These are phyloP conservation scores for Fraxinus americana DNA, from an alignment of 257 asterid species.

Conservation along the genomic window DNA sequence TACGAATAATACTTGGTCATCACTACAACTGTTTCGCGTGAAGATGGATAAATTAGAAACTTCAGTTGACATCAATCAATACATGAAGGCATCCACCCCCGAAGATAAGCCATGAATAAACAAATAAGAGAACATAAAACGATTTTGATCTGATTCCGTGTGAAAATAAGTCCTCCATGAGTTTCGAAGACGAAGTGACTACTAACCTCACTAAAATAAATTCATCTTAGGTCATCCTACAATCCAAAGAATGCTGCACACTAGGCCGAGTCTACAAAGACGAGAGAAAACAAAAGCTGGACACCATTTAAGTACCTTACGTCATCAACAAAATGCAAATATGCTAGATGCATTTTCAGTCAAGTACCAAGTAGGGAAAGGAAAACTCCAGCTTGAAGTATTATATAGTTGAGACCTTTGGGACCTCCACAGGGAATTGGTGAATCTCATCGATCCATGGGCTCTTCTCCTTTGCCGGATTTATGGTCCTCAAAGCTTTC, in stretches of 20 bases:
- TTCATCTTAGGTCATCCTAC: not conserved
- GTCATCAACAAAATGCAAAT: not conserved
- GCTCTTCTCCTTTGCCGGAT: constrained; percentile 39
- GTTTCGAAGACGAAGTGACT: too few species aligned
- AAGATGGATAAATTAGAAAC: not conserved
- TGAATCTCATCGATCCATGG: constrained; percentile 41
- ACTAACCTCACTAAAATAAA: too few species aligned
- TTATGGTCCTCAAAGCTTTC: constrained; percentile 35
- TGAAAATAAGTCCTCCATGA: too few species aligned
- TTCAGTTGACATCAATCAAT: too few species aligned
- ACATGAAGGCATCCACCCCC: not conserved
- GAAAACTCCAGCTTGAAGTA: not conserved
- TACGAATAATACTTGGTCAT: not conserved
- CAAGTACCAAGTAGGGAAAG: not conserved
- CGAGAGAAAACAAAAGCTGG: not conserved
- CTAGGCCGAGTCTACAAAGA: not conserved
- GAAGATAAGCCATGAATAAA: not conserved
- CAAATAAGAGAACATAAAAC: not conserved
- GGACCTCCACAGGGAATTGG: constrained; percentile 38
- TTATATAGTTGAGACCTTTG: constrained; percentile 26
- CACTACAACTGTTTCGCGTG: not conserved
- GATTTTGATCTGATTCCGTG: too few species aligned
- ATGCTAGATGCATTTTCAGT: not conserved
- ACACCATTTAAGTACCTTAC: not conserved
- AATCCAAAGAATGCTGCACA: not conserved